Base-by-base conservation (phyloP, 495 filamentous ascomycete species). In the Penicillium goetzii region DNA sequence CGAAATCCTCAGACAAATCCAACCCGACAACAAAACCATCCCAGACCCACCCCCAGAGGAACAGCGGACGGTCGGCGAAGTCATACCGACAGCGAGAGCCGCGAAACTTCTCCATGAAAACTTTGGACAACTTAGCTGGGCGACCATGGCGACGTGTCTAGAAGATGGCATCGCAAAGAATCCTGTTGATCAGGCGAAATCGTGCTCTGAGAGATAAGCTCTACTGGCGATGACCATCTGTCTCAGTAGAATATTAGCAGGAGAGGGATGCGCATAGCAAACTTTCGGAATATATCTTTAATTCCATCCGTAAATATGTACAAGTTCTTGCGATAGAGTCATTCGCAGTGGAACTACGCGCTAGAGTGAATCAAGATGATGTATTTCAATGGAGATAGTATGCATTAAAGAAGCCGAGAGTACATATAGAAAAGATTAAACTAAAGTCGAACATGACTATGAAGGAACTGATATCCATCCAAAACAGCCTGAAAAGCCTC, bases 1-100 rank as follows among this genome's bases (percentile, higher is more conserved):
- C n/a, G 2, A 17, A 1, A 58, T 68, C 8, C 52, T 73, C 0
- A 57, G 62, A 5, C 17, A 66, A 33, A 41, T 73, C 8, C 67
- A 65, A 19, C 71, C 73, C 1, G 34, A 55, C 0, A 67, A 69
- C 26, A 57, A 26, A 4, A 25, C 40, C 17, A 66, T 70, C 17
- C 63, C 61, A 9, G 50, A 61, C 14, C 21, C 55, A 23, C 56
- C 63, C 12, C 17, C 34, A 2, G 38, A 64, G 15, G 58, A 51
- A 30, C 33, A 56, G 0, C 36, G 58, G 5, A 67, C 68, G 53
- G 12, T 52, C 19, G 61, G 38, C 19, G 63, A 68, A 3, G 38
- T 74, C 12, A 17, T 45, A 15, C 60, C 61, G 0, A 32, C 49
- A 1, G 23, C 28, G 1, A 50, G 66, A 38, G 65, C 69, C 5